Evolutionary conservation across 1,284 basidiomycete species (phyloP).

Genomic region (Trametes pubescens): DNA sequence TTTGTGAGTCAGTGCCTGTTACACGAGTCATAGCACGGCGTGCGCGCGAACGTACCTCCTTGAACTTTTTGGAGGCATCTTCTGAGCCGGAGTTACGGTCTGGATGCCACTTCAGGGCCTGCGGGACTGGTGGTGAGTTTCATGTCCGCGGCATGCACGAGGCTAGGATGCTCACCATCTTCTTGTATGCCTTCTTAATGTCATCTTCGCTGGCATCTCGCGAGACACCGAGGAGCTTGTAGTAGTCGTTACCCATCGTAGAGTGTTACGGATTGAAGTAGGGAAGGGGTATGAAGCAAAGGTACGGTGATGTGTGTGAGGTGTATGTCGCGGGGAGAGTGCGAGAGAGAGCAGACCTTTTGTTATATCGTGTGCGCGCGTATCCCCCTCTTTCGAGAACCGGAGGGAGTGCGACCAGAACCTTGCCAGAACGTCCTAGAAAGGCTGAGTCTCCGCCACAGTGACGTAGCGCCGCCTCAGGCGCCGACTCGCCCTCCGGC

Average conservation of each 20-base stretch:
- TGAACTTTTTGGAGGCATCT: constrained; percentile 90
- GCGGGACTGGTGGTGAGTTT: constrained; percentile 25
- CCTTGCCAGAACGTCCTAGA: constrained; percentile 40
- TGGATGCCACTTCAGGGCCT: constrained; percentile 73
- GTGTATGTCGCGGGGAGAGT: constrained; percentile 9
- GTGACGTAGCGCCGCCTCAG: constrained; percentile 33
- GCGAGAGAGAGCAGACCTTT: constrained; percentile 5
- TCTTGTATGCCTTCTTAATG: constrained; percentile 65
- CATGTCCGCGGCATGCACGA: neutral
- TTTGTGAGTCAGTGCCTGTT: constrained; percentile 8
- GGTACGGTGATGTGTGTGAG: constrained; percentile 11
- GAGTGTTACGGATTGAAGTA: constrained; percentile 9
- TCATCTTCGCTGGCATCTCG: constrained; percentile 76
- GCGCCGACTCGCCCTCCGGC: constrained; percentile 6
- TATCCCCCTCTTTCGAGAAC: constrained; percentile 21
- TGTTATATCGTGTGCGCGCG: constrained; percentile 23
- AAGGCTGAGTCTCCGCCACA: constrained; percentile 33
- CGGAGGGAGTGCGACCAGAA: constrained; percentile 10
- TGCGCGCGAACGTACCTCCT: constrained; percentile 67
- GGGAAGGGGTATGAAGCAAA: constrained; percentile 1
- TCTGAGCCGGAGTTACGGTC: constrained; percentile 87
- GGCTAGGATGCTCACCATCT: constrained; percentile 46
- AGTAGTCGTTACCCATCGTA: constrained; percentile 83
- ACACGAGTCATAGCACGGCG: constrained; percentile 3
- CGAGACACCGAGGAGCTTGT: constrained; percentile 79